Percentiles rank a stretch among this genome's conserved stretches.
Evolutionary conservation across 169 alveolate genomes (phyloP).

Genomic region (Eimeria brunetti): DNA sequence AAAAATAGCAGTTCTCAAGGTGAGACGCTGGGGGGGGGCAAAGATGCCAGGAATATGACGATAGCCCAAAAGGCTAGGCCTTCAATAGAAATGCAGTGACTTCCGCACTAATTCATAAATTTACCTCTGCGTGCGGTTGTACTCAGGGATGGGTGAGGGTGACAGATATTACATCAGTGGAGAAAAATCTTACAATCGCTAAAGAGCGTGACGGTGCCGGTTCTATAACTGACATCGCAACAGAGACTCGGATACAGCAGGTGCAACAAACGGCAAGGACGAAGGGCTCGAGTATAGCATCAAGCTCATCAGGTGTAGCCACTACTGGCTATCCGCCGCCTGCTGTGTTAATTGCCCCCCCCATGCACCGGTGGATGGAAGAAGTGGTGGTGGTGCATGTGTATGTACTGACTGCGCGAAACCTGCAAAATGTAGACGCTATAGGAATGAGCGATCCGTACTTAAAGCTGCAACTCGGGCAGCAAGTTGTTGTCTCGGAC

Average conservation of each 20-base stretch:
- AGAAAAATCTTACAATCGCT: neutral
- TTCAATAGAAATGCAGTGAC: neutral
- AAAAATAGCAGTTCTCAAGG: conserved; percentile 35
- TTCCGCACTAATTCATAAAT: neutral
- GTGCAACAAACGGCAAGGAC: neutral
- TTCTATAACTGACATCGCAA: neutral
- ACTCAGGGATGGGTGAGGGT: conserved; percentile 73
- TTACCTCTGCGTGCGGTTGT: neutral
- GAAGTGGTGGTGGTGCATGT: conserved; percentile 68
- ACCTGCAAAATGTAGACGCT: conserved; percentile 60
- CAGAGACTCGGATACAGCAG: neutral
- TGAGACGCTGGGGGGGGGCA: neutral
- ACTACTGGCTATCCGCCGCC: conserved; percentile 46
- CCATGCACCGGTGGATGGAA: conserved; percentile 72
- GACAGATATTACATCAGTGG: conserved; percentile 45
- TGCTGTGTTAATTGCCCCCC: conserved; percentile 48
- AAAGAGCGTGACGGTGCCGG: neutral
- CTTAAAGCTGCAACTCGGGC: conserved; percentile 56
- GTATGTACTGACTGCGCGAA: conserved; percentile 68
- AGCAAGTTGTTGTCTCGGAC: conserved; percentile 51
- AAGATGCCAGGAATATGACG: neutral
- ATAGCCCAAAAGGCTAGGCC: neutral
- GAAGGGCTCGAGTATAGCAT: neutral
- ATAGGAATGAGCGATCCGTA: conserved; percentile 70
- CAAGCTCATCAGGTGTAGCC: neutral